Evolutionary conservation across 1,139 yeast species (phyloP), one percentile per base, ranked within the genome.

Genomic region (Zygosaccharomyces sapae): DNA sequence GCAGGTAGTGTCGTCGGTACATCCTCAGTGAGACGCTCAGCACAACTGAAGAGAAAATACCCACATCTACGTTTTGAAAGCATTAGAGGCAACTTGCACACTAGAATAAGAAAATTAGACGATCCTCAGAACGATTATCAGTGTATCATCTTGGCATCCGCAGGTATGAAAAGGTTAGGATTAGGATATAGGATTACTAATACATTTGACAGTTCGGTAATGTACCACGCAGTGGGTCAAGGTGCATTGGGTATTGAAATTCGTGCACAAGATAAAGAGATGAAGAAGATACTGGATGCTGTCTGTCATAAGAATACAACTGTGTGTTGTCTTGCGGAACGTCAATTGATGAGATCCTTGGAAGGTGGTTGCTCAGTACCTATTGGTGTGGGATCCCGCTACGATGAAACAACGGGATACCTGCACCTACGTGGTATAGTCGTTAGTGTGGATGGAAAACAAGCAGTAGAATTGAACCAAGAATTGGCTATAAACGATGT

Each of bases 281-380:
- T 84, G 64, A 72, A 73, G 57, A 68, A 76, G 45, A 73, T 90
- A 27, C 76, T 95, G 55, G 66, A 73, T 19, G 72, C 76, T 45
- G 79, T 92, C 53, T 84, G 83, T 59, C 84, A 89, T 64, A 68
- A 72, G 44, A 76, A 80, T 9, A 77, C 95, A 2, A 78, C 90
- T 1, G 71, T 81, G 54, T 76, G 94, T 59, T 90, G 97, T 67
- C 68, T 81, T n/a, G 95, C 97, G 4, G 98, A 92, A 69, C 77
- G 98, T 59, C 74, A 94, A 9, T 72, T 92, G 51, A 80, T 92
- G 88, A 77, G 95, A 66, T 76, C 86, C 33, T 74, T 92, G 52
- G 97, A 92, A 70, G 98, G 98, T 51, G 98, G 98, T 12, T 92
- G 98, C 70, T 87, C 96, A 0, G 97, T 92, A 6, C 98, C 98